phyloP scores from a whole-genome alignment of 495 filamentous ascomycete species.

The Parathielavia hyrcaniae region DNA sequence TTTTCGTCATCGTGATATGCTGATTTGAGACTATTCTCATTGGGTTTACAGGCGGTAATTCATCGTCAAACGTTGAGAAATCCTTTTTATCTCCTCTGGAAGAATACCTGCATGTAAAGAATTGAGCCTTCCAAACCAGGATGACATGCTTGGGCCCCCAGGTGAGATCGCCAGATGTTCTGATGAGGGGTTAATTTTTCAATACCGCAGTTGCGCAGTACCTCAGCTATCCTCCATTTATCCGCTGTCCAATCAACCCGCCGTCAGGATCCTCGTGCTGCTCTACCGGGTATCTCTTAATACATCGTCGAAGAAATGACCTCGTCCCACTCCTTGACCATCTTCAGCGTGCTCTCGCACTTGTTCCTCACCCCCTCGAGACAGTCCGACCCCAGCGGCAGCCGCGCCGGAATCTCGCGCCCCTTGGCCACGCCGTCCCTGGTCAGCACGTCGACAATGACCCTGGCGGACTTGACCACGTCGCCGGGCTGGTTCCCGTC shows the following conservation, averaged over 20 bases:
- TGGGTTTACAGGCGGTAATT: too few species aligned
- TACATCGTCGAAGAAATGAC: constrained; percentile 18
- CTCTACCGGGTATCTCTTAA: neutral
- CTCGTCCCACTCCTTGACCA: constrained; percentile 35
- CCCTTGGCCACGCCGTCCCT: constrained; percentile 35
- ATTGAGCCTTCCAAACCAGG: too few species aligned
- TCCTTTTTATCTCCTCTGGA: too few species aligned
- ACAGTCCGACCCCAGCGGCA: constrained; percentile 33
- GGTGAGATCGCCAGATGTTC: neutral
- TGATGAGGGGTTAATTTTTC: too few species aligned
- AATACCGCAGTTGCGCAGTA: too few species aligned
- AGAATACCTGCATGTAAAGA: too few species aligned
- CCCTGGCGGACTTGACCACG: constrained; percentile 39
- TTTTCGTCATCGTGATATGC: too few species aligned
- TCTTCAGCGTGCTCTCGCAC: constrained; percentile 28
- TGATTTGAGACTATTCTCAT: too few species aligned
- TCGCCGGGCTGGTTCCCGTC: constrained; percentile 41
- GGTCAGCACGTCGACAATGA: constrained; percentile 44
- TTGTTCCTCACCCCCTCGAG: constrained; percentile 29
- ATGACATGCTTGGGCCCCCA: neutral
- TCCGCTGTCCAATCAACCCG: too few species aligned
- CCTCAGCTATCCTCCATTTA: too few species aligned
- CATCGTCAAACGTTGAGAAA: too few species aligned
- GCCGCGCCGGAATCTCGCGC: constrained; percentile 29
- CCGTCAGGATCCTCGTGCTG: neutral